Evolutionary conservation across 441 rosid genomes (phyloP), one percentile per base, ranked within the genome.

Genomic region (Gossypium laxum): DNA sequence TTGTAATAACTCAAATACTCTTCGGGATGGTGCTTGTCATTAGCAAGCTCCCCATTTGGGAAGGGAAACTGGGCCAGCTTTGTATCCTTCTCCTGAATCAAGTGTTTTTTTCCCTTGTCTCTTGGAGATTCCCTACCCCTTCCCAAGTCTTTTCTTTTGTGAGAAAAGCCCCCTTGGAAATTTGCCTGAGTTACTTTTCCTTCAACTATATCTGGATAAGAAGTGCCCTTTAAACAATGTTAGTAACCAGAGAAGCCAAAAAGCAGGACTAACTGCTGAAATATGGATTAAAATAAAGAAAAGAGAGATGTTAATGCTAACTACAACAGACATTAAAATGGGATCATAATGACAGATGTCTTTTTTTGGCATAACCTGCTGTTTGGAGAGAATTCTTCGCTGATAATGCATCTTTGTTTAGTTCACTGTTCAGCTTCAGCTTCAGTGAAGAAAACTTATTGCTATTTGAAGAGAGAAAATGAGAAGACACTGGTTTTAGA

Each of bases 321-420:
- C 14, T 38, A 28, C 34, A 60, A 43, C 59, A 76, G 28, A 45
- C 32, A 63, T 60, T 56, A 69, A 12, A 57, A 50, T 10, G 32
- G 70, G 21, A 70, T 52, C 59, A 58, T 30, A 34, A 10, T 28
- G 63, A 45, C 12, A 32, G 67, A 73, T 72, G 43, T 48, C 65
- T 24, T 74, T 73, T 75, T 32, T 64, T 45, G 76, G 78, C 75
- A 76, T 68, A 62, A 90, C 94, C 97, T 84, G 85, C 73, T 78
- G 74, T 75, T 58, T 73, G 74, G 14, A 74, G 75, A 77, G 80
- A 72, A 71, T 77, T 79, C 15, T 70, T 76, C 14, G 71, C 73
- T 47, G 82, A 72, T 74, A 82, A 69, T 60, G 79, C 81, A 67
- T 76, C 70, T 69, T 72, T 79, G 63, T 77, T 69, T 12, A 57